Base-by-base conservation (phyloP, 73 alveolate genomes). In the Tetrahymena thermophila region DNA sequence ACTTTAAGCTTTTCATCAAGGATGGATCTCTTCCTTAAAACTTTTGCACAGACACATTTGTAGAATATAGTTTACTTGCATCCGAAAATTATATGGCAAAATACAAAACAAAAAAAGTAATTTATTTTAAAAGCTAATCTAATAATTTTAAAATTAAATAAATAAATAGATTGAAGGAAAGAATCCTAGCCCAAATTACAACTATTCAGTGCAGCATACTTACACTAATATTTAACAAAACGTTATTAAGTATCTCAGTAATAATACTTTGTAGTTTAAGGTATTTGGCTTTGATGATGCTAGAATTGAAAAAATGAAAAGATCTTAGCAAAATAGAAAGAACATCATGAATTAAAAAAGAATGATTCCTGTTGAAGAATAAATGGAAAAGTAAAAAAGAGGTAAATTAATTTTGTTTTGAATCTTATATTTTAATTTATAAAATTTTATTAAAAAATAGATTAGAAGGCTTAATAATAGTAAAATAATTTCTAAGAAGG, bases 1-100 rank as follows among this genome's bases (percentile, higher is more conserved):
- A 95, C 35, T 95, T 95, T 50, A 95, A 94, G 44, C 95, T 95
- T 40, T 43, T 93, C 28, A 95, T 95, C 17, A 94, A 89, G 38
- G 94, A 94, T n/a, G 97, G 95, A 50, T 31, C 89, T 25, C 89
- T 71, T 71, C 89, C 89, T 1, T 71, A 71, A 71, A 1, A 71
- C 11, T 71, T 71, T 31, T 71, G 89, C 31, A 71, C 89, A 19
- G 89, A 71, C 11, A 71, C 89, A 14, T 71, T 71, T 71, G 89
- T 71, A n/a, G 89, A 71, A 31, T 71, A 71, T 71, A 28, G 40
- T 28, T 11, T 71, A 6, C 37, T 71, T 0, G 8, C 35, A 5
- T 71, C 89, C 13, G 89, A 71, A 11, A 71, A 71, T 21, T 13
- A 7, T n/a, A 71, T 71, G 89, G 89, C 37, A 28, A 71, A 71